Percentiles rank a stretch among this genome's conserved stretches.
Conservation (phyloP, 441 rosid genomes). For the Raphanus hybrid region DNA sequence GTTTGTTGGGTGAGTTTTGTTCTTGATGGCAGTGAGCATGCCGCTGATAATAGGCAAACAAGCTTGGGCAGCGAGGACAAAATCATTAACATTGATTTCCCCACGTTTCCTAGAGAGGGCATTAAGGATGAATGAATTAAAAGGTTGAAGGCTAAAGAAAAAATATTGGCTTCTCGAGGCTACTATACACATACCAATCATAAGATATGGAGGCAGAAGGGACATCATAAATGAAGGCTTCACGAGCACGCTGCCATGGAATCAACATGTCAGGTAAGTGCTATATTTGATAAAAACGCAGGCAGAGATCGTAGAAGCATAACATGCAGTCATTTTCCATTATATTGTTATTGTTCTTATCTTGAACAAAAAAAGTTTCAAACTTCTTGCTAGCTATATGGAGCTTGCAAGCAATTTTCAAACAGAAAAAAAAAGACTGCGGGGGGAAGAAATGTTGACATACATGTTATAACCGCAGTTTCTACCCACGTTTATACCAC, state of each 20-base stretch:
- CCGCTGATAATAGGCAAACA: too few species aligned
- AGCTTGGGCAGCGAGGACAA: too few species aligned
- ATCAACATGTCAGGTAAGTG: background rate
- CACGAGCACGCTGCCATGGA: conserved; percentile 80
- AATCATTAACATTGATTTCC: too few species aligned
- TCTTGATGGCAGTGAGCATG: too few species aligned
- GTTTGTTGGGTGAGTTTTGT: too few species aligned
- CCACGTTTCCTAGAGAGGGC: too few species aligned
- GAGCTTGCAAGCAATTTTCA: background rate
- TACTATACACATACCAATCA: background rate
- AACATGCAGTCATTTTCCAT: too few species aligned
- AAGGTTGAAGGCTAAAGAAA: too few species aligned
- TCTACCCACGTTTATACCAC: conserved; percentile 95
- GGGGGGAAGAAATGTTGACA: conserved; percentile 38
- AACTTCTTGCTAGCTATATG: background rate
- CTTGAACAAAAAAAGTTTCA: background rate
- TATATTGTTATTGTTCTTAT: background rate
- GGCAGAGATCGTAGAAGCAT: background rate
- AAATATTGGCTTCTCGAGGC: too few species aligned
- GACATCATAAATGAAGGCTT: conserved; percentile 79
- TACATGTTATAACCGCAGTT: conserved; percentile 90
- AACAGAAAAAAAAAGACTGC: background rate
- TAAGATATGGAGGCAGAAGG: conserved; percentile 80
- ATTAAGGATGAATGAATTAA: too few species aligned
- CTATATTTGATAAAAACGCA: conserved; percentile 8